Evolutionary conservation across 1,284 basidiomycete genomes (phyloP).

Genomic region (Veloboletus limbatus): DNA sequence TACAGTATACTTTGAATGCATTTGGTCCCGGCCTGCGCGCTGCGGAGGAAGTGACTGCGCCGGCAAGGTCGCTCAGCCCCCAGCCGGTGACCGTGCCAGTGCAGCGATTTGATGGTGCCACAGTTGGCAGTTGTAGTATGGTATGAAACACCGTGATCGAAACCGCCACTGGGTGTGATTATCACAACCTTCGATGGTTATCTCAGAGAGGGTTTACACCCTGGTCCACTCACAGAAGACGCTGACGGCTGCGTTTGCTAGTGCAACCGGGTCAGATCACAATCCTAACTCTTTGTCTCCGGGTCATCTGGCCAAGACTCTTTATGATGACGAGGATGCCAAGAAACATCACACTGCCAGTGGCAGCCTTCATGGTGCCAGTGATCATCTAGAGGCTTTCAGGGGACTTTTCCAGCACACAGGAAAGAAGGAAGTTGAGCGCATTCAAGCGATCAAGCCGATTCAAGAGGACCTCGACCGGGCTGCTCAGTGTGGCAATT

Average conservation of each 20-base stretch:
- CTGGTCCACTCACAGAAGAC: conserved; percentile 29
- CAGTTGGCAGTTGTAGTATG: too few relatives aligned
- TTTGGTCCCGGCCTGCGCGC: too few relatives aligned
- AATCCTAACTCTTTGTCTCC: conserved; percentile 20
- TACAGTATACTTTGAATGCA: too few relatives aligned
- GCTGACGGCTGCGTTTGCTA: conserved; percentile 30
- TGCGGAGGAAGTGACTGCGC: too few relatives aligned
- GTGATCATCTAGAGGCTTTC: conserved; percentile 20
- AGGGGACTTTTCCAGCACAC: conserved; percentile 21
- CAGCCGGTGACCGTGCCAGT: too few relatives aligned
- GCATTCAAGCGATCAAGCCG: conserved; percentile 27
- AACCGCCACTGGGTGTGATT: too few relatives aligned
- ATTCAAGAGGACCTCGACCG: conserved; percentile 39
- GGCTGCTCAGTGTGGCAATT: conserved; percentile 42
- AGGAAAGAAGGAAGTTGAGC: conserved; percentile 17
- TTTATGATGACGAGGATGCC: conserved; percentile 23
- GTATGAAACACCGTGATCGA: too few relatives aligned
- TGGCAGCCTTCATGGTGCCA: conserved; percentile 6
- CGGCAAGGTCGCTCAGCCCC: too few relatives aligned
- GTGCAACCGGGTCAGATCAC: conserved; percentile 5
- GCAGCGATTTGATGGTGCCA: too few relatives aligned
- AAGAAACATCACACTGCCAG: conserved; percentile 10
- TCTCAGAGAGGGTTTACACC: conserved; percentile 26
- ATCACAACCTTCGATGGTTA: conserved; percentile 18
- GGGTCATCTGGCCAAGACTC: conserved; percentile 23